Conservation (phyloP, 192 early-diverging fungal species). For the Coemansia sp. region DNA sequence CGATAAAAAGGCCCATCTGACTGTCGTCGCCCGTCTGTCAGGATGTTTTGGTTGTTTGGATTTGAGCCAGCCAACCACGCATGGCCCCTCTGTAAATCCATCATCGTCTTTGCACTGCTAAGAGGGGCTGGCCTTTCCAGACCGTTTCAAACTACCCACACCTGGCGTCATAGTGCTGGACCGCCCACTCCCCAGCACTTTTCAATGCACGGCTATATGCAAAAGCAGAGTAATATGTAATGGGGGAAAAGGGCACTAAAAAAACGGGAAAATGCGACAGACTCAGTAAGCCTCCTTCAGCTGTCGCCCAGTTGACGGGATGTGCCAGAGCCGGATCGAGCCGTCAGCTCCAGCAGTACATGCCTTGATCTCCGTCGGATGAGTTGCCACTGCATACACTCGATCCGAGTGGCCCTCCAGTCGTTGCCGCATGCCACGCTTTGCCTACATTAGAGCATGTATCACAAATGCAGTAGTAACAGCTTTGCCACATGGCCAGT, state of each 20-base stretch:
- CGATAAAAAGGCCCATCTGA: background rate
- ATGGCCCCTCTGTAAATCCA: background rate
- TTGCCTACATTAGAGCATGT: slow-evolving; percentile 21
- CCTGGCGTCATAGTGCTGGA: slow-evolving; percentile 4
- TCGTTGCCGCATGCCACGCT: slow-evolving; percentile 60
- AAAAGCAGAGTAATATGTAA: background rate
- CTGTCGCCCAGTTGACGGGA: slow-evolving; percentile 46
- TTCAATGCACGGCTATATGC: background rate
- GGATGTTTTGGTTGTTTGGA: slow-evolving; percentile 1
- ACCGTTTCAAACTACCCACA: background rate
- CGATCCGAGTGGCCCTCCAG: slow-evolving; percentile 92
- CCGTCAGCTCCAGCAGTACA: slow-evolving; percentile 50
- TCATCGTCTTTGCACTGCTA: background rate
- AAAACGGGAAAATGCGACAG: background rate
- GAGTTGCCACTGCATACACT: slow-evolving; percentile 90
- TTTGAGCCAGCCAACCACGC: background rate
- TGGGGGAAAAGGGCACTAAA: too few species aligned
- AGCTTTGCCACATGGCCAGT: background rate
- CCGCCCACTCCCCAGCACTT: background rate
- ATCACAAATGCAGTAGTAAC: background rate
- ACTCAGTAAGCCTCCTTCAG: slow-evolving; percentile 36
- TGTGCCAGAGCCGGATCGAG: slow-evolving; percentile 51
- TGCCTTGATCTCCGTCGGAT: slow-evolving; percentile 77
- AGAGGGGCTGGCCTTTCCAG: background rate
- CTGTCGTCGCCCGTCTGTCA: background rate